These are phyloP conservation scores for Pseudonectria foliicola DNA, from an alignment of 2,329 filamentous ascomycete genomes.

Conservation along the genomic window DNA sequence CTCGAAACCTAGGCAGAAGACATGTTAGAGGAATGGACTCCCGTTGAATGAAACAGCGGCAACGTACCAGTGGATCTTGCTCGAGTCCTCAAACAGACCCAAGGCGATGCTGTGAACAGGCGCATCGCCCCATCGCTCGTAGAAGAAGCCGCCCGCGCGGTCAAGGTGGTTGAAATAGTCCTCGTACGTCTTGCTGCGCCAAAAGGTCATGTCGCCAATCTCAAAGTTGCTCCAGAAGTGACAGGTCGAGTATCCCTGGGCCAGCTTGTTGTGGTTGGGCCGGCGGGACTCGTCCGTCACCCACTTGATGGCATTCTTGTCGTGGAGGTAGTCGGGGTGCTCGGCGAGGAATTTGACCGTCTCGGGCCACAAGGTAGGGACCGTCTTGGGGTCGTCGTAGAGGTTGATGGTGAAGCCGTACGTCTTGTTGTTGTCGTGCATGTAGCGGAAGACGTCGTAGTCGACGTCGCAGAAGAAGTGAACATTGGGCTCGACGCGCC, in stretches of 20 bases:
- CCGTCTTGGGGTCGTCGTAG: slow-evolving; percentile 82
- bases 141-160: slow-evolving; percentile 96
- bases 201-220: slow-evolving; percentile 88
- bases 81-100: slow-evolving; percentile 84
- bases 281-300: slow-evolving; percentile 69
- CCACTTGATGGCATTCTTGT: slow-evolving; percentile 84
- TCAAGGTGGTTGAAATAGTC: slow-evolving; percentile 97
- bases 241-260: slow-evolving; percentile 93
- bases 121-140: slow-evolving; percentile 96
- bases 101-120: slow-evolving; percentile 93
- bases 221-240: slow-evolving; percentile 99
- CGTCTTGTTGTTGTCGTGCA: slow-evolving; percentile 97
- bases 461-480: slow-evolving; percentile 99
- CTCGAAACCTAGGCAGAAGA: slow-evolving; percentile 72
- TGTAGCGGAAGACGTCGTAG: slow-evolving; percentile 97
- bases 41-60: background rate
- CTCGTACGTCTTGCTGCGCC: slow-evolving; percentile 82
- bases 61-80: slow-evolving; percentile 83
- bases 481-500: slow-evolving; percentile 97
- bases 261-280: slow-evolving; percentile 71
- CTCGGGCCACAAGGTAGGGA: slow-evolving; percentile 90
- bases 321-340: slow-evolving; percentile 71
- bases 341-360: slow-evolving; percentile 83
- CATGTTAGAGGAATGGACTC: slow-evolving; percentile 3
- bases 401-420: slow-evolving; percentile 98